Conservation (phyloP, 2,329 filamentous ascomycete genomes). For the Alternaria triticimaculans region DNA sequence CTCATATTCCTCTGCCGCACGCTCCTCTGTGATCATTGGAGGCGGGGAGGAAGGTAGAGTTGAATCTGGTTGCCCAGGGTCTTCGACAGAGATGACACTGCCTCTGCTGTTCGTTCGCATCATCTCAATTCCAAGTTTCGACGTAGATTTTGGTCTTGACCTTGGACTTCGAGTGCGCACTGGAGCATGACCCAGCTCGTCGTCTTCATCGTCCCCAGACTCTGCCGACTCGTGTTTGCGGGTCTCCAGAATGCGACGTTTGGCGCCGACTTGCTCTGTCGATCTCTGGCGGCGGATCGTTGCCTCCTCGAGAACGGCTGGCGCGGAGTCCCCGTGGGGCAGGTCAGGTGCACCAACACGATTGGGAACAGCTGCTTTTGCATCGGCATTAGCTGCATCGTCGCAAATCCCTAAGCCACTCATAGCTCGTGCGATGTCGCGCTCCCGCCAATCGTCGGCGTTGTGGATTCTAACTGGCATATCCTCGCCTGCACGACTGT, state of each 20-base stretch:
- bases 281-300: slow-evolving; percentile 68
- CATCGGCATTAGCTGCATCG: slow-evolving; percentile 57
- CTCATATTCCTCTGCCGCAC: slow-evolving; percentile 42
- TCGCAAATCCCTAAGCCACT: slow-evolving; percentile 80
- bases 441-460: slow-evolving; percentile 78
- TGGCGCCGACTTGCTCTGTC: slow-evolving; percentile 75
- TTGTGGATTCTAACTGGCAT: slow-evolving; percentile 76
- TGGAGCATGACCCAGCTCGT: slow-evolving; percentile 74
- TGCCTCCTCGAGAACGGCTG: slow-evolving; percentile 63
- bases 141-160: slow-evolving; percentile 58
- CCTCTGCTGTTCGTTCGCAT: slow-evolving; percentile 96
- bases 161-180: slow-evolving; percentile 60
- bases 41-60: slow-evolving; percentile 47
- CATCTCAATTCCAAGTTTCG: slow-evolving; percentile 95
- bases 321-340: slow-evolving; percentile 59
- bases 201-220: slow-evolving; percentile 93
- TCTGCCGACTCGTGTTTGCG: slow-evolving; percentile 77
- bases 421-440: slow-evolving; percentile 55
- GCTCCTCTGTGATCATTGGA: slow-evolving; percentile 52
- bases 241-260: slow-evolving; percentile 77
- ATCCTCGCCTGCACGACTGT: slow-evolving; percentile 77
- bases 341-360: slow-evolving; percentile 46
- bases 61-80: slow-evolving; percentile 46
- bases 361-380: slow-evolving; percentile 35
- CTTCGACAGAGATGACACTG: slow-evolving; percentile 65